Conservation (phyloP, 1,139 yeast genomes). For the Geotrichum carabidarum region DNA sequence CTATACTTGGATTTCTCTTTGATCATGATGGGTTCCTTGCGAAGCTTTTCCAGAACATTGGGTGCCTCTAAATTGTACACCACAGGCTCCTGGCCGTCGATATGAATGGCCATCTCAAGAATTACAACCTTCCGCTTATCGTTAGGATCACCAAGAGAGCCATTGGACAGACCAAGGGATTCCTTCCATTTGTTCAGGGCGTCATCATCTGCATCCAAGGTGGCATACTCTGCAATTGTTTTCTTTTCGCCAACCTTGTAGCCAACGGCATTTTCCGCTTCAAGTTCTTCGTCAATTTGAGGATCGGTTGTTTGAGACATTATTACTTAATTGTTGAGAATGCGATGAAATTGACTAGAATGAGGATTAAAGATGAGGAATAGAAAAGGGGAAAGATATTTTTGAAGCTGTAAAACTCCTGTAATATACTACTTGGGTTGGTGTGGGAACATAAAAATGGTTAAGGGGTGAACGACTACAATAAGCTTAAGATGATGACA, state of each 20-base stretch:
- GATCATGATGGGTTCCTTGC: constrained; percentile 60
- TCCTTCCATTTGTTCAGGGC: constrained; percentile 90
- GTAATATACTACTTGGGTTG: too few relatives aligned
- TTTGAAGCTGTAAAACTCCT: too few relatives aligned
- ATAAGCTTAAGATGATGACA: too few relatives aligned
- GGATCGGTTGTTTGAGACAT: constrained; percentile 16
- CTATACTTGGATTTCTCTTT: constrained; percentile 76
- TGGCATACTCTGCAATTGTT: constrained; percentile 77
- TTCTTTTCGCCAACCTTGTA: constrained; percentile 81
- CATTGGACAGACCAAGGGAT: constrained; percentile 61
- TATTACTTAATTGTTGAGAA: not conserved
- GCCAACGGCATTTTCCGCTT: constrained; percentile 21
- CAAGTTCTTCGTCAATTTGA: constrained; percentile 18
- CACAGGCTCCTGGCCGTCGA: constrained; percentile 50
- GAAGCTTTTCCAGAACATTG: constrained; percentile 36
- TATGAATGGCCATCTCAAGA: constrained; percentile 65
- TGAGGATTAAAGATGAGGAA: not conserved
- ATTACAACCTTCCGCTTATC: constrained; percentile 77
- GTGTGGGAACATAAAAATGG: not conserved
- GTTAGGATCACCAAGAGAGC: constrained; percentile 54
- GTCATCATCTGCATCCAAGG: constrained; percentile 82
- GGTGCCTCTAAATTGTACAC: constrained; percentile 56
- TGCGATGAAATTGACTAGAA: not conserved
- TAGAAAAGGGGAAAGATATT: not conserved
- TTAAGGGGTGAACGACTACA: not conserved